phyloP scores from a whole-genome alignment of 371 early-diverging fungal genomes.

The Mucor plumbeus region DNA sequence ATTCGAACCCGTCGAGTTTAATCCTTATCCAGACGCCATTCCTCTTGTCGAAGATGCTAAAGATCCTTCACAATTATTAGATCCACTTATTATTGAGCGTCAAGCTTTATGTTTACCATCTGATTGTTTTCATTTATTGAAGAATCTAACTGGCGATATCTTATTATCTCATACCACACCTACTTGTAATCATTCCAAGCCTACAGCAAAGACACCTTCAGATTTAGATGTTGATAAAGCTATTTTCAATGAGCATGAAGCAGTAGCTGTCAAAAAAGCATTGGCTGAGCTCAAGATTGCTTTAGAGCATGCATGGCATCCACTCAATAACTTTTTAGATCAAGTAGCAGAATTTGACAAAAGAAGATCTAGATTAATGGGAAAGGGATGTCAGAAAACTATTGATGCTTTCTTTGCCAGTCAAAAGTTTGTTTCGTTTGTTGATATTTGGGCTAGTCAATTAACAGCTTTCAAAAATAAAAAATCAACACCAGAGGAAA shows the following conservation, averaged over 20 bases:
- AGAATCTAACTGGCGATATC: slow-evolving; percentile 73
- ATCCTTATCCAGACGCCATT: slow-evolving; percentile 65
- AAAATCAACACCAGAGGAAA: slow-evolving; percentile 27
- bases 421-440: slow-evolving; percentile 38
- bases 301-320: slow-evolving; percentile 50
- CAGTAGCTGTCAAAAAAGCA: slow-evolving; percentile 41
- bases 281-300: slow-evolving; percentile 44
- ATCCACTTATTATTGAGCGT: slow-evolving; percentile 64
- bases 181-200: slow-evolving; percentile 73
- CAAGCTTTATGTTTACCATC: slow-evolving; percentile 68
- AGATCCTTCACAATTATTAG: slow-evolving; percentile 66
- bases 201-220: slow-evolving; percentile 67
- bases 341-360: slow-evolving; percentile 41
- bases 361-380: slow-evolving; percentile 43
- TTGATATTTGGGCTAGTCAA: slow-evolving; percentile 35
- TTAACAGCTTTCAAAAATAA: slow-evolving; percentile 30
- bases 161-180: slow-evolving; percentile 76
- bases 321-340: slow-evolving; percentile 49
- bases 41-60: slow-evolving; percentile 62
- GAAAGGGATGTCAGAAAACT: slow-evolving; percentile 35
- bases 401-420: slow-evolving; percentile 38
- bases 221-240: slow-evolving; percentile 76
- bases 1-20: slow-evolving; percentile 59
- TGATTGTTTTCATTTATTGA: slow-evolving; percentile 70
- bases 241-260: slow-evolving; percentile 69